Base-by-base conservation (phyloP, 331 rosid species). In the Cucumis variabilis region DNA sequence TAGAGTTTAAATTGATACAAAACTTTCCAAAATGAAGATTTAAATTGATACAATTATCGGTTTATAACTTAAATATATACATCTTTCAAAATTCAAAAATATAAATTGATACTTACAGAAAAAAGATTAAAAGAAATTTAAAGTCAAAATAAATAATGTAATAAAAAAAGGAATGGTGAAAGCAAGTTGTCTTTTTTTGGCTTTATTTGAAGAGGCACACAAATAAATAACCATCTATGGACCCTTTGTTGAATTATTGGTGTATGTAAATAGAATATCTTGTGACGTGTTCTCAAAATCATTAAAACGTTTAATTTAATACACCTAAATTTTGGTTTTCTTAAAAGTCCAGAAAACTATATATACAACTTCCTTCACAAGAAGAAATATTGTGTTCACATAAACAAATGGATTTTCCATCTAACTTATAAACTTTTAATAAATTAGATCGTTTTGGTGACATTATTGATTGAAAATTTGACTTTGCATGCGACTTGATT, bases 221-320 rank as follows among this genome's bases (percentile, higher is more conserved):
- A 44, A 44, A 44, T 41, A 1, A 25, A 15, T 15, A 53, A 15
- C 7, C 24, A 79, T 51, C 25, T 14, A 17, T 79, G 66, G 67
- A 25, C 68, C 84, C 15, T 21, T 0, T 16, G 0, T 79, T 16
- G 21, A 79, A 79, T 79, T 79, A 51, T 53, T 79, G 82, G 44
- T 53, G 9, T 25, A 7, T 79, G 20, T 79, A 53, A 50, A 55
- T 79, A 25, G 83, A 9, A 25, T 19, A 53, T 79, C 15, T 79
- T 53, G 48, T 79, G 84, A 79, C 84, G 68, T 79, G 84, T 79
- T 25, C 68, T 27, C 41, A 53, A 53, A 0, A 79, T 79, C 30
- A 53, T 55, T 50, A 21, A 11, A 41, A 48, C 63, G 7, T n/a
- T 76, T 79, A 24, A 53, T 79, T 79, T 79, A 8, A 44, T 13